Evolutionary conservation across 176 grass and related monocot species (phyloP).

Genomic region (Zoysia pacifica): DNA sequence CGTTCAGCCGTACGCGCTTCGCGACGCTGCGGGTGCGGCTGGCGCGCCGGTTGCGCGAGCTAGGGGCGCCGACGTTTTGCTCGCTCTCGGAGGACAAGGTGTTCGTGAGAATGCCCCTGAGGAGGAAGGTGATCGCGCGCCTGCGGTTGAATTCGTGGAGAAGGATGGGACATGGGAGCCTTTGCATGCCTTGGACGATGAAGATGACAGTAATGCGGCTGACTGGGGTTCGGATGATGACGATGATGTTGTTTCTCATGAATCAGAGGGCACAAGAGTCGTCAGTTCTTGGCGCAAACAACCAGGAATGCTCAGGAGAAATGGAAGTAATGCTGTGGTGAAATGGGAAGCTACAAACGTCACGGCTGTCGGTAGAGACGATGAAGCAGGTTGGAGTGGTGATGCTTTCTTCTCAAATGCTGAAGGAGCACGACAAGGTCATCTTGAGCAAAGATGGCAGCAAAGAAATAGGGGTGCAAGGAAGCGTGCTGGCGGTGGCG

Average conservation of each 20-base stretch:
- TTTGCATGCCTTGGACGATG: not conserved
- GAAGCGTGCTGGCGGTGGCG: not conserved
- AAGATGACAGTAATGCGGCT: not conserved
- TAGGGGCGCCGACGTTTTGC: not conserved
- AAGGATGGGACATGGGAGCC: slow-evolving; percentile 42
- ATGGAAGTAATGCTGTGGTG: slow-evolving; percentile 3
- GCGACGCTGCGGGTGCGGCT: not conserved
- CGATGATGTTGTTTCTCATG: not conserved
- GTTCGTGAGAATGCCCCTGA: slow-evolving; percentile 44
- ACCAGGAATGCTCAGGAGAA: not conserved
- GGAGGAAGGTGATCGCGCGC: not conserved
- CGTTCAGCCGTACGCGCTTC: slow-evolving; percentile 54
- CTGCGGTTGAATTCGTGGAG: slow-evolving; percentile 29
- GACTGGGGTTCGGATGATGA: not conserved
- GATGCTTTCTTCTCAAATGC: slow-evolving; percentile 26
- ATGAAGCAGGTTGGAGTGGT: not conserved
- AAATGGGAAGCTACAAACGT: not conserved
- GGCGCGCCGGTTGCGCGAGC: not conserved
- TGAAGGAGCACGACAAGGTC: slow-evolving; percentile 7
- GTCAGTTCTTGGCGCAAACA: not conserved
- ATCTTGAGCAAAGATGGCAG: slow-evolving; percentile 17
- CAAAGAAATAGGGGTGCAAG: slow-evolving; percentile 3
- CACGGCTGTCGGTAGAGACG: not conserved
- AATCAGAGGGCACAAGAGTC: slow-evolving; percentile 4
- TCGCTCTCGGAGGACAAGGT: slow-evolving; percentile 18